These are phyloP conservation scores for Cicer pinnatifidum DNA, from an alignment of 306 rosid species.

Conservation along the genomic window DNA sequence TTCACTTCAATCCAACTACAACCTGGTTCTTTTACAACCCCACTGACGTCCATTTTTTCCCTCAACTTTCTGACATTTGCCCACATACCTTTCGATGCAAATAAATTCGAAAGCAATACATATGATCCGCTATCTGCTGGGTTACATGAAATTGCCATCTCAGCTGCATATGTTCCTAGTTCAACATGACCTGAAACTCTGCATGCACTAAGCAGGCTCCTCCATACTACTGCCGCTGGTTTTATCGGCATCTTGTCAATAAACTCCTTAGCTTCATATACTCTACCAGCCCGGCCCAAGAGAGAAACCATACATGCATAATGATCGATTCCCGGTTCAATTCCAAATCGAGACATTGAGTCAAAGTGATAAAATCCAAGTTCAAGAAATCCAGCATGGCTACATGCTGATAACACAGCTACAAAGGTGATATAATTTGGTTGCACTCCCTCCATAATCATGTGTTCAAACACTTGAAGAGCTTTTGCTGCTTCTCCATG, in stretches of 20 bases:
- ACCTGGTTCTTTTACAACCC: constrained; percentile 76
- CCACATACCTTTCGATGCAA: constrained; percentile 93
- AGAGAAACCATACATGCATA: constrained; percentile 87
- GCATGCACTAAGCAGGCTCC: constrained; percentile 90
- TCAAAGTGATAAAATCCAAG: constrained; percentile 70
- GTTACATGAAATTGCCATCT: constrained; percentile 77
- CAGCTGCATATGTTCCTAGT: constrained; percentile 78
- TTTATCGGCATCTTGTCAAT: constrained; percentile 73
- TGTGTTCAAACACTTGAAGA: constrained; percentile 58
- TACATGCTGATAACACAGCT: constrained; percentile 79
- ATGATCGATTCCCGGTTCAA: constrained; percentile 80
- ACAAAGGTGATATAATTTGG: constrained; percentile 85
- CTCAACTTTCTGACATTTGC: constrained; percentile 67
- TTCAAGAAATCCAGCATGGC: constrained; percentile 82
- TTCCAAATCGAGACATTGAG: constrained; percentile 63
- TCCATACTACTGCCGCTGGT: constrained; percentile 82
- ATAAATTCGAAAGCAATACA: constrained; percentile 78
- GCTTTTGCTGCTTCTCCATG: constrained; percentile 84
- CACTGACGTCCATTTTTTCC: constrained; percentile 65
- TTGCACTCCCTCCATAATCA: constrained; percentile 58
- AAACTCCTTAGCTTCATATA: constrained; percentile 71
- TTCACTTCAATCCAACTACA: constrained; percentile 67
- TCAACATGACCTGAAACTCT: constrained; percentile 73
- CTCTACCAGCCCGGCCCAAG: constrained; percentile 72
- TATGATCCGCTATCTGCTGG: constrained; percentile 84